Conservation (phyloP, 345 rosid genomes). For the Iberis pinnata region DNA sequence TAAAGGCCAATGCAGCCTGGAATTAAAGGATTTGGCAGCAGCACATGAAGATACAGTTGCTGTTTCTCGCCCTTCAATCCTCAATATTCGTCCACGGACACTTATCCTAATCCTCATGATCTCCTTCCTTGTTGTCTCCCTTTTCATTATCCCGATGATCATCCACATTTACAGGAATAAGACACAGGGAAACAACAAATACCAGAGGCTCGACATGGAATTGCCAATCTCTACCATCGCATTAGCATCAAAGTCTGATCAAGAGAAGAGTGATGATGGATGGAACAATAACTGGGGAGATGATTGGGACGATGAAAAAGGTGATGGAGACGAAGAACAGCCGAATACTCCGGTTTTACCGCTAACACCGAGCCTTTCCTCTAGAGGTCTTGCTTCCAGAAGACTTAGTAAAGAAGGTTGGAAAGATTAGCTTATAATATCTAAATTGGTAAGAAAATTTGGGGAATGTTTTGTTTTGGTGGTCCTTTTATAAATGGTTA, state of each 20-base stretch:
- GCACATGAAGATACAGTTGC: constrained; percentile 27
- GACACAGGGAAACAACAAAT: constrained; percentile 28
- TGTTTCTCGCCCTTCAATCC: constrained; percentile 25
- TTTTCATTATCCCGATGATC: constrained; percentile 42
- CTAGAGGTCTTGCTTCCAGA: constrained; percentile 70
- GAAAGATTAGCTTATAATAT: constrained; percentile 45
- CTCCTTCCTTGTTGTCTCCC: constrained; percentile 36
- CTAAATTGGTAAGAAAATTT: not conserved
- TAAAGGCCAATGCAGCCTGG: constrained; percentile 54
- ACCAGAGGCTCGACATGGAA: constrained; percentile 59
- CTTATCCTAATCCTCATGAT: constrained; percentile 29
- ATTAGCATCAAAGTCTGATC: constrained; percentile 15
- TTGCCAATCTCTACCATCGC: constrained; percentile 39
- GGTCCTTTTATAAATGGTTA: not conserved
- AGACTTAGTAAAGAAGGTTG: constrained; percentile 73
- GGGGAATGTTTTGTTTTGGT: not conserved
- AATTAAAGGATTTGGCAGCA: constrained; percentile 42
- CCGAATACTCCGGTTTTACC: constrained; percentile 56
- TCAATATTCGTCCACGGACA: constrained; percentile 31
- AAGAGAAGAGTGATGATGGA: constrained; percentile 39
- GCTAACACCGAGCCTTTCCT: constrained; percentile 56
- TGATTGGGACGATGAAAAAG: constrained; percentile 66
- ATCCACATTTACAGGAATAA: constrained; percentile 34
- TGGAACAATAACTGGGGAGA: constrained; percentile 80
- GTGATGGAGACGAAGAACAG: constrained; percentile 62